Percentiles rank a stretch among this genome's conserved stretches.
Evolutionary conservation across 1,284 basidiomycete genomes (phyloP).

Genomic region (Boletus semigastroideus): DNA sequence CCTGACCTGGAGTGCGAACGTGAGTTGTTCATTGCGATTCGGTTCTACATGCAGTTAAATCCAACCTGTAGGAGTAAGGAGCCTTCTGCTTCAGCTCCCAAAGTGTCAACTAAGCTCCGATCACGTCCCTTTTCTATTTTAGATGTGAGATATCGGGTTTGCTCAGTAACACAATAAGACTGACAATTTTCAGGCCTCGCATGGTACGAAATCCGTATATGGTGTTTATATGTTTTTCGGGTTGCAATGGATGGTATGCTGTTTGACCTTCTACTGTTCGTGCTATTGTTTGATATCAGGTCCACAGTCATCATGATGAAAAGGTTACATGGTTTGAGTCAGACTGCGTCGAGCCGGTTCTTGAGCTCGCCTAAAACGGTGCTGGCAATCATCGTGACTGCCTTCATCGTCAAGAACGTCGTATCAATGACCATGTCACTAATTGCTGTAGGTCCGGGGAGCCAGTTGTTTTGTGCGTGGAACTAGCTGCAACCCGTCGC

Average conservation of each 20-base stretch:
- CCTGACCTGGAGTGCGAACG: slow-evolving; percentile 8
- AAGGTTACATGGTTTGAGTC: slow-evolving; percentile 15
- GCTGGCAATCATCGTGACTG: slow-evolving; percentile 3
- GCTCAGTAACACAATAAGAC: neutral
- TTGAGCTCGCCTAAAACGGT: slow-evolving; percentile 10
- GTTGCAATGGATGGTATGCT: slow-evolving; percentile 22
- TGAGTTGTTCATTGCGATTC: neutral
- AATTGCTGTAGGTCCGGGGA: slow-evolving; percentile 10
- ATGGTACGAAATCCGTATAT: slow-evolving; percentile 16
- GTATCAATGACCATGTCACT: slow-evolving; percentile 8
- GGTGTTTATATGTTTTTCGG: slow-evolving; percentile 13
- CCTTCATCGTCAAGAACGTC: slow-evolving; percentile 11
- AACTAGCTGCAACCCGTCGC: neutral
- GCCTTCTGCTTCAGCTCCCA: neutral
- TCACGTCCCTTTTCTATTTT: neutral
- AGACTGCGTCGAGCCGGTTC: neutral
- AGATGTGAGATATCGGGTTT: slow-evolving; percentile 13
- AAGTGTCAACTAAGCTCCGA: neutral
- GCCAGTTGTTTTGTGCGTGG: slow-evolving; percentile 7
- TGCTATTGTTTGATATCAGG: neutral
- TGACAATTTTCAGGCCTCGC: slow-evolving; percentile 12
- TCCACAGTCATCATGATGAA: slow-evolving; percentile 22
- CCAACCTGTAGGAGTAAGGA: slow-evolving; percentile 15
- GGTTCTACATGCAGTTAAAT: neutral
- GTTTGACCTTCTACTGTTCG: neutral